These are phyloP conservation scores for Boletus edulis DNA, from an alignment of 768 basidiomycete species.

Conservation along the genomic window DNA sequence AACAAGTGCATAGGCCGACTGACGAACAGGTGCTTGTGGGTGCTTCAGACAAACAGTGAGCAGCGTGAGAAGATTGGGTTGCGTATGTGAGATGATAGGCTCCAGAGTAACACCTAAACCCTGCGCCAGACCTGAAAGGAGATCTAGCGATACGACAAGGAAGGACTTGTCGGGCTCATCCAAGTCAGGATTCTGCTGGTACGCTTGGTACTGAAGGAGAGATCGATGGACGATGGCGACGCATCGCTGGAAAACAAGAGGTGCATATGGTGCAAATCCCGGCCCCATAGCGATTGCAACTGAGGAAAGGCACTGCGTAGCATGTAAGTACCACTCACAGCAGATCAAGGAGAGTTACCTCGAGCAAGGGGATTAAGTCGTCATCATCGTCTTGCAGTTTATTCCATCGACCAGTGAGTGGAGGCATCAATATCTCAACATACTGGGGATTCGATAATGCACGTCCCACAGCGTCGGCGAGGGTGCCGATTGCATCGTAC, in stretches of 20 bases:
- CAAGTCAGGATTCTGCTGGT: constrained; percentile 82
- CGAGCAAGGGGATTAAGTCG: constrained; percentile 90
- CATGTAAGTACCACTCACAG: background rate
- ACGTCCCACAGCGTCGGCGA: constrained; percentile 93
- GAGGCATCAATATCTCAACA: constrained; percentile 96
- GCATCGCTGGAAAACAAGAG: constrained; percentile 91
- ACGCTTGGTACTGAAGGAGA: constrained; percentile 83
- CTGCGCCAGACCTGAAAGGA: constrained; percentile 93
- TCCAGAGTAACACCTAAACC: constrained; percentile 82
- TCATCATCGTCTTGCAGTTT: constrained; percentile 88
- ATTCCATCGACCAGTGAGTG: constrained; percentile 87
- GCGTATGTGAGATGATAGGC: constrained; percentile 60
- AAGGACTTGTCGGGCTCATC: constrained; percentile 97
- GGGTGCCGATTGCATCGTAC: constrained; percentile 97
- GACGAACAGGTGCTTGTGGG: constrained; percentile 92
- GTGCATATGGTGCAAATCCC: constrained; percentile 85
- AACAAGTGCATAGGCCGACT: constrained; percentile 97
- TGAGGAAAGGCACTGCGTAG: constrained; percentile 87
- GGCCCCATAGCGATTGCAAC: constrained; percentile 95
- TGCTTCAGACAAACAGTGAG: constrained; percentile 91
- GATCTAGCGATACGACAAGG: constrained; percentile 96
- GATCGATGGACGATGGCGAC: constrained; percentile 79
- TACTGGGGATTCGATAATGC: constrained; percentile 83
- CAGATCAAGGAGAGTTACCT: constrained; percentile 53
- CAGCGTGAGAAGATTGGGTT: constrained; percentile 77